Percentiles rank a stretch among this genome's conserved stretches.
These are phyloP conservation scores for Hypoxylon sp. DNA, from an alignment of 2,329 filamentous ascomycete species.

Conservation along the genomic window DNA sequence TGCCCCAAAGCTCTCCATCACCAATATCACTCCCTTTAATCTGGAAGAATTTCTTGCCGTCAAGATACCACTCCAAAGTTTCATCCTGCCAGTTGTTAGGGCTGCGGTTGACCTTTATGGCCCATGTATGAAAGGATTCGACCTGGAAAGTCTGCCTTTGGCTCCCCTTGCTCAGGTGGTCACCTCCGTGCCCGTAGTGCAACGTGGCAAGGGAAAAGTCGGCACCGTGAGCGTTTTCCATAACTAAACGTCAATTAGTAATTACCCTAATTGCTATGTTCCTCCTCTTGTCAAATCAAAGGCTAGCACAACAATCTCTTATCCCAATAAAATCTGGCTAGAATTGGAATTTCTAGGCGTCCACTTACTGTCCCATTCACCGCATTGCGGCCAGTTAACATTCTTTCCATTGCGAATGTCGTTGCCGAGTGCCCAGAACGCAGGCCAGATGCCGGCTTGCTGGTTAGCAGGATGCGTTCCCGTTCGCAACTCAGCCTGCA, in stretches of 20 bases:
- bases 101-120: constrained; percentile 40
- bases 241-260: constrained; percentile 14
- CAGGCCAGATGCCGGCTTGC: constrained; percentile 47
- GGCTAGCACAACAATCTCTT: background rate
- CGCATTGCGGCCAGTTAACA: constrained; percentile 42
- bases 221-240: constrained; percentile 43
- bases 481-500: constrained; percentile 40
- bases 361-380: constrained; percentile 43
- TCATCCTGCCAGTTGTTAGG: constrained; percentile 43
- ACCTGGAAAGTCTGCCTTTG: constrained; percentile 27
- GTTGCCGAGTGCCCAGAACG: constrained; percentile 46
- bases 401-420: constrained; percentile 37
- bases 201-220: constrained; percentile 41
- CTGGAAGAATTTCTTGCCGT: constrained; percentile 42
- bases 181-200: constrained; percentile 33
- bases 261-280: no score
- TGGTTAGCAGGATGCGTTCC: constrained; percentile 35
- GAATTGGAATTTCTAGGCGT: background rate
- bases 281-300: no score
- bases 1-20: constrained; percentile 38
- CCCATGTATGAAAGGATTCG: constrained; percentile 43
- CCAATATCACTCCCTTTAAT: constrained; percentile 38
- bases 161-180: constrained; percentile 28
- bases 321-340: background rate
- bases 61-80: constrained; percentile 39